Evolutionary conservation across 768 basidiomycete genomes (phyloP), one percentile per base, ranked within the genome.

Genomic region (Suillus spraguei): DNA sequence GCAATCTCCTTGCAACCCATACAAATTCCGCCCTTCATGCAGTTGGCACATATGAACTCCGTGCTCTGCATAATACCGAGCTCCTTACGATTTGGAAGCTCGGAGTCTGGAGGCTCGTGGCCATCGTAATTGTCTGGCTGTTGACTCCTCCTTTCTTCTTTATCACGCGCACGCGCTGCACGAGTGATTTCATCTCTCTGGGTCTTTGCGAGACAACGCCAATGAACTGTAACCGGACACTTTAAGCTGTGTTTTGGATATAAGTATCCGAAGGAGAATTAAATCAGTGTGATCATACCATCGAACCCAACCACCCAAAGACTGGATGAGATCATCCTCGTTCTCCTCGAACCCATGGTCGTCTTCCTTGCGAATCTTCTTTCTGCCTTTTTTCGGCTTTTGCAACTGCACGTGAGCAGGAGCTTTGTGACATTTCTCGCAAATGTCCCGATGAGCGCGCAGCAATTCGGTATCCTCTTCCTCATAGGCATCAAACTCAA

Each of bases 231-330:
- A 50, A 93, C 85, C 16, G 91, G 89, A 64, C 93, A 95, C 72
- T 86, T 89, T 47, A 92, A 80, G 71, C 92, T 94, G 62, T 28
- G 33, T 55, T 70, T 58, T 28, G 3, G 47, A 10, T 39, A 72
- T 55, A 47, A 64, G 42, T 20, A 46, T 38, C 49, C 60, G 50
- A 53, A 50, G 49, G 6, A 63, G 60, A 22, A 50, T 36, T 49
- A 5, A 42, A 20, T 38, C 0, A 42, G n/a, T n/a, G 58, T 38
- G 50, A 76, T 33, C 83, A 62, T 72, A 92, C 92, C 93, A 95
- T 76, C 86, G 83, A 66, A 94, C 86, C 93, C 93, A 95, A 33
- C 93, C 93, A 14, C 93, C 93, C 53, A 89, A 76, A 8, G 73
- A 71, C 14, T 65, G 75, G 11, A 86, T 75, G 55, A 76, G 78